These are phyloP conservation scores for Opeltia flavorubescens DNA, from an alignment of 495 filamentous ascomycete genomes.

Conservation along the genomic window DNA sequence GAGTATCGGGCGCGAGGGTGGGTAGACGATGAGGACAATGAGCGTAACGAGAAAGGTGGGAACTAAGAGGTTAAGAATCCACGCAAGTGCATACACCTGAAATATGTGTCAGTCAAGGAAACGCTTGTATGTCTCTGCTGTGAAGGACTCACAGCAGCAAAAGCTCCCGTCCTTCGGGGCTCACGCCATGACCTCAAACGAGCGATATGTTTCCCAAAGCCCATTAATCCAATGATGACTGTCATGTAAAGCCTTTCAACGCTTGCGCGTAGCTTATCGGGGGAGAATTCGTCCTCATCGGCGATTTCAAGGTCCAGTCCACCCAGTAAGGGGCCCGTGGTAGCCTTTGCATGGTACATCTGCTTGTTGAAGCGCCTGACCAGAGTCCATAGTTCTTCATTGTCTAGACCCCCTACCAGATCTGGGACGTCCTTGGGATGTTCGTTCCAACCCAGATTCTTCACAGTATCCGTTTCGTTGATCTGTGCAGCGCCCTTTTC, in stretches of 20 bases:
- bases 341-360: constrained; percentile 76
- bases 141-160: constrained; percentile 38
- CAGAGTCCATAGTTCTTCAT: constrained; percentile 74
- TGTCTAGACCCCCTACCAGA: constrained; percentile 58
- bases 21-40: constrained; percentile 52
- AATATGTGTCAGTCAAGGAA: constrained; percentile 3
- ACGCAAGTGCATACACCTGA: constrained; percentile 59
- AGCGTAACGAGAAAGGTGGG: constrained; percentile 42
- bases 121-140: background rate
- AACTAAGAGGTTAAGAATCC: constrained; percentile 61
- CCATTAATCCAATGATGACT: constrained; percentile 53
- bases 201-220: constrained; percentile 57
- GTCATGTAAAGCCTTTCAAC: constrained; percentile 81
- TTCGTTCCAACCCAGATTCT: constrained; percentile 64
- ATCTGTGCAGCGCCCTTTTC: constrained; percentile 20
- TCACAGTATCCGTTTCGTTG: constrained; percentile 20
- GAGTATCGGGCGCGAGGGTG: constrained; percentile 43
- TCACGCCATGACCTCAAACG: constrained; percentile 73
- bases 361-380: constrained; percentile 82
- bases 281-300: constrained; percentile 72
- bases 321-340: constrained; percentile 33
- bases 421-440: constrained; percentile 39
- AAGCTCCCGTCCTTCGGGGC: constrained; percentile 48
- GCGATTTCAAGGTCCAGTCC: constrained; percentile 70
- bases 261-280: constrained; percentile 68